Conservation (phyloP, 805 yeast species). For the Teunomyces aglyptinius region DNA sequence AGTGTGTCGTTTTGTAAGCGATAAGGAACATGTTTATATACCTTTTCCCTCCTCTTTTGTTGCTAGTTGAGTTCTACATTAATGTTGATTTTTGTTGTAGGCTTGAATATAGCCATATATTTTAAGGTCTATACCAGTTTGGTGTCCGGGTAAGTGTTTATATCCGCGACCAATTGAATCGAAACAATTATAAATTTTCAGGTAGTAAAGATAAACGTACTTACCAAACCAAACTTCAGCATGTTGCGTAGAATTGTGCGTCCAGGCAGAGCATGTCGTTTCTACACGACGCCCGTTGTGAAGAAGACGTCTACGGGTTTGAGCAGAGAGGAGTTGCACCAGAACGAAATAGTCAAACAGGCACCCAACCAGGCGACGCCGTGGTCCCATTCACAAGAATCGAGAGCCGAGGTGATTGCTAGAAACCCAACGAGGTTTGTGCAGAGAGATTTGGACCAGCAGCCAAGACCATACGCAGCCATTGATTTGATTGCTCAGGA, state of each 20-base stretch:
- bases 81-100: background rate
- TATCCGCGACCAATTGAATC: constrained; percentile 1
- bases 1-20: constrained; percentile 27
- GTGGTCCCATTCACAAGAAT: constrained; percentile 71
- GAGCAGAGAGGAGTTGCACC: constrained; percentile 17
- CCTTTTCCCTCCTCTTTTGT: background rate
- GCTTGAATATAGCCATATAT: too few relatives aligned
- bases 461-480: constrained; percentile 82
- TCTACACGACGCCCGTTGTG: constrained; percentile 10
- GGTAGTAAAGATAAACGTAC: background rate
- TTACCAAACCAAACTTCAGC: background rate
- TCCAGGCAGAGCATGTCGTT: constrained; percentile 8
- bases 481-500: constrained; percentile 76
- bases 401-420: constrained; percentile 54
- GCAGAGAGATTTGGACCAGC: constrained; percentile 62
- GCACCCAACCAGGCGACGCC: constrained; percentile 72
- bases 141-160: background rate
- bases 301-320: constrained; percentile 15
- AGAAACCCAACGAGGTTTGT: constrained; percentile 60
- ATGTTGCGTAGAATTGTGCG: constrained; percentile 12
- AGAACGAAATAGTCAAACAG: constrained; percentile 46
- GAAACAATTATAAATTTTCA: constrained; percentile 3
- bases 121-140: background rate
- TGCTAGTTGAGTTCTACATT: constrained; percentile 1
- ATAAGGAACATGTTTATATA: background rate